Evolutionary conservation across 805 yeast genomes (phyloP).

Genomic region (Kluyveromyces aestuarii): DNA sequence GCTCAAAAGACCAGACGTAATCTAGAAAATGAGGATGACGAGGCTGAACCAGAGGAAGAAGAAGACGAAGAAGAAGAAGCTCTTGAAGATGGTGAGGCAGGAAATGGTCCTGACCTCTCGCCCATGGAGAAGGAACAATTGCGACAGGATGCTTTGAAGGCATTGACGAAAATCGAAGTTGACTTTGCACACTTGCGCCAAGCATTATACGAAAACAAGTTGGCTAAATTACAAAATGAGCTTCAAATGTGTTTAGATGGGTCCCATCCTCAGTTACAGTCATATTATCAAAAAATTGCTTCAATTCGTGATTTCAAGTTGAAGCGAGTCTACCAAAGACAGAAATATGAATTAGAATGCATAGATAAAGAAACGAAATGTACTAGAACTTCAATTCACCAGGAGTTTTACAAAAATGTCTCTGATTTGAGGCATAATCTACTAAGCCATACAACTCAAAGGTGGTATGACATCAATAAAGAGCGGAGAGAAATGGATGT

Average conservation of each 20-base stretch:
- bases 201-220: slow-evolving; percentile 72
- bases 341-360: slow-evolving; percentile 62
- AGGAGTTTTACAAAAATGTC: slow-evolving; percentile 60
- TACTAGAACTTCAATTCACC: slow-evolving; percentile 70
- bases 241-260: slow-evolving; percentile 80
- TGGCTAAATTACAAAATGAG: slow-evolving; percentile 70
- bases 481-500: slow-evolving; percentile 76
- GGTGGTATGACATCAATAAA: slow-evolving; percentile 87
- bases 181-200: slow-evolving; percentile 84
- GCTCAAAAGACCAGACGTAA: slow-evolving; percentile 15
- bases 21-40: slow-evolving; percentile 13
- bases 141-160: slow-evolving; percentile 35
- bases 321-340: slow-evolving; percentile 37
- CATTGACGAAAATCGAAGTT: slow-evolving; percentile 70
- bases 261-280: slow-evolving; percentile 81
- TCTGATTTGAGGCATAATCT: slow-evolving; percentile 59
- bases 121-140: slow-evolving; percentile 23
- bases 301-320: slow-evolving; percentile 66
- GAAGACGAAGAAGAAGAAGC: slow-evolving; percentile 6
- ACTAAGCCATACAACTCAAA: slow-evolving; percentile 64
- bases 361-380: slow-evolving; percentile 77
- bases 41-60: slow-evolving; percentile 7
- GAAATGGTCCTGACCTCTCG: slow-evolving; percentile 9
- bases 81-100: slow-evolving; percentile 7
- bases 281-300: slow-evolving; percentile 61